A percentile compares a stretch with the other conserved stretches of the same genome.
Conservation (phyloP, 2,329 filamentous ascomycete species). For the Colletotrichum siamense region DNA sequence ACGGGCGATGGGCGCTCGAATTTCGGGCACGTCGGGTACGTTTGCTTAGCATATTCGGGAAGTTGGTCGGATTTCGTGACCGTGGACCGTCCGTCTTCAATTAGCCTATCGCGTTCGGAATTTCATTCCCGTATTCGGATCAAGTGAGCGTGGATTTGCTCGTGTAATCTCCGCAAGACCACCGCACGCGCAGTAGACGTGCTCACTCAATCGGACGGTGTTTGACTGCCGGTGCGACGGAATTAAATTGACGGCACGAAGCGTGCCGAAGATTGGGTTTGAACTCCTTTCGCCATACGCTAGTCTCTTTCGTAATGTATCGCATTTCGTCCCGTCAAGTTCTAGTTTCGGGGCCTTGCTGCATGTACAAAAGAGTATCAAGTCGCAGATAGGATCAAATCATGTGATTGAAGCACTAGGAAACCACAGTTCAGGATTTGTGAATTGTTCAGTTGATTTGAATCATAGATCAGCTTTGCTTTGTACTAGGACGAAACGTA, state of each 20-base stretch:
- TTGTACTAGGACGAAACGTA: constrained; percentile 2
- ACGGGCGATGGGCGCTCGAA: neutral
- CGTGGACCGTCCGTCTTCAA: neutral
- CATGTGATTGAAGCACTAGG: neutral
- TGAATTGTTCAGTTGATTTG: neutral
- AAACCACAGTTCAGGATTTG: neutral
- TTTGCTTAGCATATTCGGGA: neutral
- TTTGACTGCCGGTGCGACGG: neutral
- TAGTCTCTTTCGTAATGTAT: neutral
- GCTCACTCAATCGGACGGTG: neutral
- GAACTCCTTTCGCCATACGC: neutral
- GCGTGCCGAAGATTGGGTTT: neutral
- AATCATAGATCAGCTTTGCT: constrained; percentile 1
- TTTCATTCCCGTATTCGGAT: neutral
- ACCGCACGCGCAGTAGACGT: neutral
- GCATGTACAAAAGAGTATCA: too few relatives aligned
- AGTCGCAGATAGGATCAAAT: neutral
- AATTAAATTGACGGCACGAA: neutral
- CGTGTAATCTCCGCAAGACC: neutral
- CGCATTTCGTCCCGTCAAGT: neutral
- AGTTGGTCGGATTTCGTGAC: neutral
- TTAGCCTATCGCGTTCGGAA: neutral
- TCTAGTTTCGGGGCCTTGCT: neutral
- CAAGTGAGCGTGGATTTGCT: neutral
- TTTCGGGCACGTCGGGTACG: neutral